These are phyloP conservation scores for Nymphaea thermarum DNA, from an alignment of 164 flowering plant species.

Conservation along the genomic window DNA sequence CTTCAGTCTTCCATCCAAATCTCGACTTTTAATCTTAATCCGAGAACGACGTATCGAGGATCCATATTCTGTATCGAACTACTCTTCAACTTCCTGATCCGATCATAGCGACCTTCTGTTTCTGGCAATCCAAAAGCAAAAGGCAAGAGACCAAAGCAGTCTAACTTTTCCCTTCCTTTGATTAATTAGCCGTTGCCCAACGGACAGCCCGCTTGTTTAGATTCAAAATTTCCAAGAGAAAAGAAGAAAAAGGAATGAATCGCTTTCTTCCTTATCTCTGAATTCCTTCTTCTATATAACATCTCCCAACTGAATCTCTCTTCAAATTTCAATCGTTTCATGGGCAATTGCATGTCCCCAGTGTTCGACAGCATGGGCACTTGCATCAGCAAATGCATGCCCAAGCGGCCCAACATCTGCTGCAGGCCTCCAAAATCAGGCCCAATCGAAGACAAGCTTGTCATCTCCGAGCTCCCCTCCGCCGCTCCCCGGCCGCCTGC, in stretches of 20 bases:
- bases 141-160: too few species aligned
- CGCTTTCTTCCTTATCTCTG: too few species aligned
- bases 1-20: too few species aligned
- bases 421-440: neutral
- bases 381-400: neutral
- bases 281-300: neutral
- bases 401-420: neutral
- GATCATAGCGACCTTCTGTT: too few species aligned
- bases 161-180: neutral
- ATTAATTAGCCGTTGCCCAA: neutral
- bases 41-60: too few species aligned
- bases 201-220: neutral
- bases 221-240: too few species aligned
- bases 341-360: neutral
- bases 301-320: neutral
- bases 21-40: too few species aligned
- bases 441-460: neutral
- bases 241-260: too few species aligned
- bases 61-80: too few species aligned
- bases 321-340: neutral
- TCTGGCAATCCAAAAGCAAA: neutral
- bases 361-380: neutral
- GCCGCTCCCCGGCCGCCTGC: neutral
- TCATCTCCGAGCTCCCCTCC: neutral
- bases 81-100: too few species aligned